Evolutionary conservation across 805 yeast species (phyloP).

Genomic region (Komagataella pastoris): DNA sequence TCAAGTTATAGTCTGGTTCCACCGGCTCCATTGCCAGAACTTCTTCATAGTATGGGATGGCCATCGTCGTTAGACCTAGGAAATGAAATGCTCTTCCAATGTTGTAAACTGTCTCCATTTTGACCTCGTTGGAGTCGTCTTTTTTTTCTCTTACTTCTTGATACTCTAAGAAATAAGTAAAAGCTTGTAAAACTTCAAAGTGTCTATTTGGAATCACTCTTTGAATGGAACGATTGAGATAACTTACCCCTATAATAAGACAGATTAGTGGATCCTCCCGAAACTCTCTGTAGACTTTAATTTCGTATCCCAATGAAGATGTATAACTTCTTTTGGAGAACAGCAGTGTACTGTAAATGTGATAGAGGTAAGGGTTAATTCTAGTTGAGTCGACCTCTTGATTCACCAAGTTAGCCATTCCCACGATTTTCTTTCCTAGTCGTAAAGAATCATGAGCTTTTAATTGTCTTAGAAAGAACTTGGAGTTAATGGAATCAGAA

Average conservation of each 20-base stretch:
- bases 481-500: conserved; percentile 76
- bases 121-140: conserved; percentile 19
- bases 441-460: conserved; percentile 76
- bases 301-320: conserved; percentile 68
- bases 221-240: conserved; percentile 86
- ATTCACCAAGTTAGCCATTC: conserved; percentile 66
- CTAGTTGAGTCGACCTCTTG: conserved; percentile 29
- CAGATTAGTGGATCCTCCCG: conserved; percentile 72
- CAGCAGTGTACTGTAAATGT: conserved; percentile 69
- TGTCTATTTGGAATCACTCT: conserved; percentile 79
- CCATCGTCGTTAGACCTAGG: conserved; percentile 63
- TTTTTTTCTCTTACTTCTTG: conserved; percentile 31
- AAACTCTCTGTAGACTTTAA: conserved; percentile 52
- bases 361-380: conserved; percentile 48
- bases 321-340: conserved; percentile 74
- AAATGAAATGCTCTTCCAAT: conserved; percentile 78
- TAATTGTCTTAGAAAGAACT: conserved; percentile 77
- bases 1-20: conserved; percentile 41
- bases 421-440: conserved; percentile 40
- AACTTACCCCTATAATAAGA: conserved; percentile 63
- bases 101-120: conserved; percentile 73
- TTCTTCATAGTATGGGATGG: conserved; percentile 58
- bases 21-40: conserved; percentile 35
- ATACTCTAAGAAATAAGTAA: conserved; percentile 68
- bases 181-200: conserved; percentile 76